Evolutionary conservation across 345 rosid genomes (phyloP), one percentile per base, ranked within the genome.

Genomic region (Syzygium aromaticum): DNA sequence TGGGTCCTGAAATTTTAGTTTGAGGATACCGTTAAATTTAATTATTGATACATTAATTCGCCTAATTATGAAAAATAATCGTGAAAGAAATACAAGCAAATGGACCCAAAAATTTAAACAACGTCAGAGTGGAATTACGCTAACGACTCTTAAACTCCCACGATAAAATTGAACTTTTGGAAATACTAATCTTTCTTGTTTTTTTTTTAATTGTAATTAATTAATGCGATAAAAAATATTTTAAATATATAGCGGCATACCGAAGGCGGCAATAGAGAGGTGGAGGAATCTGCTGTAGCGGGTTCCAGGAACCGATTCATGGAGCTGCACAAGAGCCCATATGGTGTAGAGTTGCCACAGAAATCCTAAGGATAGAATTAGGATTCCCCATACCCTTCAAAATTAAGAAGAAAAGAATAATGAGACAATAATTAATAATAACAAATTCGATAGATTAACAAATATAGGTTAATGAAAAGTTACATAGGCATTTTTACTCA

Each of bases 271-370:
- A 56, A 52, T 67, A 13, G 91, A 91, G 84, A 97, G 94, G 43
- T 94, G 95, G 84, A 97, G 88, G 80, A 93, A 97, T 93, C 98
- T 86, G 83, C 99, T 94, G 84, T 92, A 93, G 78, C 98, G 97
- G 86, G 88, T 85, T 51, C 98, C 94, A 1, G 84, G 86, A 2
- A 90, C 82, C 6, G 91, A 84, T 90, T 97, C 98, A 89, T 97
- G 99, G 78, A 97, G 98, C 49, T 95, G 94, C 17, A 97, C 97
- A 30, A 96, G 92, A 64, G 94, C 80, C 92, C 93, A 93, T 27
- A 93, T 90, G 2, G 94, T 96, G 89, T 96, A 97, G 3, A 97
- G 94, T 85, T 97, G 98, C 98, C 99, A 96, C 73, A 90, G 85
- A 89, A 96, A 96, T 51, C 92, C 94, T n/a, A 89, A 15, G 7